phyloP scores from a whole-genome alignment of 106 monocot species.

The Chionographis japonica region DNA sequence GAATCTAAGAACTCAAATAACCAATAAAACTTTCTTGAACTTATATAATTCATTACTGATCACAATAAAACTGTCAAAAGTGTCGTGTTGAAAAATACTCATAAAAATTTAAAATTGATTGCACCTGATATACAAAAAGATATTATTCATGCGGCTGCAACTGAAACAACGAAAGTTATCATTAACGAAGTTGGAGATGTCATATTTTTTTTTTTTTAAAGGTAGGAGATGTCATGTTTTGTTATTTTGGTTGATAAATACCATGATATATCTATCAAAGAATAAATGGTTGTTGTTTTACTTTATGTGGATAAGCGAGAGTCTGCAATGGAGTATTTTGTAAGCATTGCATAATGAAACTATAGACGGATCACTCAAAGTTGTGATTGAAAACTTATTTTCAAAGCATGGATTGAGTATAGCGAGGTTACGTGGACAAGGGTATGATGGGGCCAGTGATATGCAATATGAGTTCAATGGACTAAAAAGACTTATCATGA shows the following conservation, averaged over 20 bases:
- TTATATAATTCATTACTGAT: conserved; percentile 2
- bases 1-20: conserved; percentile 5
- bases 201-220: no score
- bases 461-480: background rate
- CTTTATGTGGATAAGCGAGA: background rate
- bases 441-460: background rate
- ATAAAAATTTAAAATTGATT: conserved; percentile 3
- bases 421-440: background rate
- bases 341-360: background rate
- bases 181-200: no score
- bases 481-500: background rate
- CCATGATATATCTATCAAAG: no score
- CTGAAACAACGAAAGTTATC: no score
- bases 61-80: background rate
- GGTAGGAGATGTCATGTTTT: no score
- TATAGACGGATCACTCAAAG: background rate
- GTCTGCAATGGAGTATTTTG: background rate
- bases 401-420: background rate
- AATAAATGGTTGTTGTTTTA: no score
- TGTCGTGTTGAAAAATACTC: background rate
- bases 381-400: background rate
- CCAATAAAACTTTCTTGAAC: conserved; percentile 15
- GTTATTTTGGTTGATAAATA: no score
- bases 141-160: no score
- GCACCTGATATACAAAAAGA: no score